A percentile compares a stretch with the other conserved stretches of the same genome.
Evolutionary conservation across 2,329 filamentous ascomycete species (phyloP).

Genomic region (Tolypocladium inflatum): DNA sequence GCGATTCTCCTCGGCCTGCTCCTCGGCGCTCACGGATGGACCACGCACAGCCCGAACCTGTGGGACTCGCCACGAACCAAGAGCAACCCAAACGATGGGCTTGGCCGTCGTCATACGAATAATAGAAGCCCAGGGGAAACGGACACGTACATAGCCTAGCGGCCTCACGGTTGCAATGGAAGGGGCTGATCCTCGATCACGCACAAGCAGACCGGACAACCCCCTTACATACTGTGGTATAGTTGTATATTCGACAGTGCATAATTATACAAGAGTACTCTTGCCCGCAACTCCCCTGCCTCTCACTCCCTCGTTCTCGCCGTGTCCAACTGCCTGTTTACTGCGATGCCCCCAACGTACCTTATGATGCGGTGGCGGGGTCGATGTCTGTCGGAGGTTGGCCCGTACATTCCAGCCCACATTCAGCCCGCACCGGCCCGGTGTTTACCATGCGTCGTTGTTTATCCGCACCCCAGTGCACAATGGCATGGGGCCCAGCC

Average conservation of each 20-base stretch:
- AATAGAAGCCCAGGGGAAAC: too few relatives aligned
- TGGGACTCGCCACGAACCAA: not conserved
- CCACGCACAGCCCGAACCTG: not conserved
- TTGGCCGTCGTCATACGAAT: not conserved
- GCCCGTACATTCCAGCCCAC: not conserved
- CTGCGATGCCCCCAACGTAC: not conserved
- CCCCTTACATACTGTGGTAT: conserved; percentile 4
- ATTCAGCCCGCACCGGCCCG: not conserved
- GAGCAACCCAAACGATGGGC: not conserved
- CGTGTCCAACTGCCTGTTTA: not conserved
- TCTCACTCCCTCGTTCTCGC: not conserved
- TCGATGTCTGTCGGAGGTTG: not conserved
- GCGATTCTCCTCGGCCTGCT: not conserved
- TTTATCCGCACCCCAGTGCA: not conserved
- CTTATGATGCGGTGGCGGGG: not conserved
- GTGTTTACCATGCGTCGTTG: not conserved
- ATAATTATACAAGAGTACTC: conserved; percentile 10
- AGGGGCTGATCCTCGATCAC: not conserved
- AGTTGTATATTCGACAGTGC: conserved; percentile 14
- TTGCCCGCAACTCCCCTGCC: not conserved
- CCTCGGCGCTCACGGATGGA: not conserved
- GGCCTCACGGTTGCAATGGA: not conserved
- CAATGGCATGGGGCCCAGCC: not conserved
- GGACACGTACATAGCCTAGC: conserved; percentile 1
- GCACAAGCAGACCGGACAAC: not conserved